These are phyloP conservation scores for Tylopilus sp. DNA, from an alignment of 1,284 basidiomycete genomes.

Conservation along the genomic window DNA sequence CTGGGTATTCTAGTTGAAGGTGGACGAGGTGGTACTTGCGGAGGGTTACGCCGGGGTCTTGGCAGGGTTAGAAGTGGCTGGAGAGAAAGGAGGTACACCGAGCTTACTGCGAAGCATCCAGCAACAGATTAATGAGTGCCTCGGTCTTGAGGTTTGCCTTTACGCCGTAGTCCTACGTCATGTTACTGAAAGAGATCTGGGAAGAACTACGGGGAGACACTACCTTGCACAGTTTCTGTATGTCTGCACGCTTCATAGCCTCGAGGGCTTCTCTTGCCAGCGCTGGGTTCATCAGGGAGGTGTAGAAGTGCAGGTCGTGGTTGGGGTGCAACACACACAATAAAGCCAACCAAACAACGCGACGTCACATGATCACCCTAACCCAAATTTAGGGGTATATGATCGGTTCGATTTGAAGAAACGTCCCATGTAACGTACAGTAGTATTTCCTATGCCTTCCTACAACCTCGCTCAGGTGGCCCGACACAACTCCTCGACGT, in stretches of 20 bases:
- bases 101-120: constrained; percentile 50
- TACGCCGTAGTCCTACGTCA: constrained; percentile 63
- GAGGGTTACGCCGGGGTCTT: constrained; percentile 29
- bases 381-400: neutral
- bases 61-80: constrained; percentile 12
- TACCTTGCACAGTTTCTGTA: constrained; percentile 79
- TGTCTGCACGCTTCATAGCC: constrained; percentile 61
- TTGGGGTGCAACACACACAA: constrained; percentile 41
- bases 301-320: constrained; percentile 33
- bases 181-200: constrained; percentile 23
- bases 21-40: constrained; percentile 37
- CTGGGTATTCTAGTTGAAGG: constrained; percentile 42
- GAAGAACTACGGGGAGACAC: constrained; percentile 10
- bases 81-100: neutral
- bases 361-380: constrained; percentile 42
- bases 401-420: neutral
- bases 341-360: constrained; percentile 49
- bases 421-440: neutral
- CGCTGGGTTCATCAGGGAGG: constrained; percentile 42
- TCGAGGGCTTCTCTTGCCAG: constrained; percentile 56
- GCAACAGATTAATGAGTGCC: constrained; percentile 66
- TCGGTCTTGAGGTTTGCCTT: constrained; percentile 77
- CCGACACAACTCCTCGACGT: constrained; percentile 53
- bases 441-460: constrained; percentile 33
- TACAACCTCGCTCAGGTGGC: constrained; percentile 44